Percentiles rank a stretch among this genome's conserved stretches.
These are phyloP conservation scores for Cyclotella kingstonii DNA, from an alignment of 108 stramenopile genomes.

Conservation along the genomic window DNA sequence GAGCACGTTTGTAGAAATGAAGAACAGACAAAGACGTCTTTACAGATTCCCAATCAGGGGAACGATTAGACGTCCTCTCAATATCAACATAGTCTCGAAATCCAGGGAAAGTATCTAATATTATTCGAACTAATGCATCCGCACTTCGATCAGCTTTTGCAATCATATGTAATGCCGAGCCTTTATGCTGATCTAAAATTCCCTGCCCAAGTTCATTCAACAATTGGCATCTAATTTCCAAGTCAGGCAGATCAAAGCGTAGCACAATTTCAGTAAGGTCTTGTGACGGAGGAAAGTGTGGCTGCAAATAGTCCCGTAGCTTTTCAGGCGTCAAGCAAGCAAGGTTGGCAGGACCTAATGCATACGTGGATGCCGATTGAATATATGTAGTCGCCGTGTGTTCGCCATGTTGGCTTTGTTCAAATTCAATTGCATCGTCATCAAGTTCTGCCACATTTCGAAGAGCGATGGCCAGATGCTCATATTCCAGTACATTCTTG, in stretches of 20 bases:
- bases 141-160: conserved; percentile 53
- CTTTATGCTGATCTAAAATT: conserved; percentile 49
- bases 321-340: conserved; percentile 44
- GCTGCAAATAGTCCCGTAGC: conserved; percentile 44
- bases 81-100: conserved; percentile 71
- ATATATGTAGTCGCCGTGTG: too few species aligned
- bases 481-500: conserved; percentile 78
- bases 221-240: conserved; percentile 55
- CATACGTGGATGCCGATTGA: conserved; percentile 42
- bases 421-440: conserved; percentile 33
- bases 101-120: conserved; percentile 71
- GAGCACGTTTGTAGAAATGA: conserved; percentile 88
- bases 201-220: conserved; percentile 76
- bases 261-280: background rate
- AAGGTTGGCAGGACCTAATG: conserved; percentile 59
- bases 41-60: conserved; percentile 21
- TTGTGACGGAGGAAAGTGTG: conserved; percentile 31
- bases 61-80: background rate
- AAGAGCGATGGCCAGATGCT: conserved; percentile 78
- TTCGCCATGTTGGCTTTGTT: too few species aligned
- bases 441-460: conserved; percentile 67
- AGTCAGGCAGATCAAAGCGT: conserved; percentile 51
- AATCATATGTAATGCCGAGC: conserved; percentile 63
- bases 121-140: conserved; percentile 54
- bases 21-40: conserved; percentile 29